These are phyloP conservation scores for Brettanomyces sp. DNA, from an alignment of 805 yeast species.

Conservation along the genomic window DNA sequence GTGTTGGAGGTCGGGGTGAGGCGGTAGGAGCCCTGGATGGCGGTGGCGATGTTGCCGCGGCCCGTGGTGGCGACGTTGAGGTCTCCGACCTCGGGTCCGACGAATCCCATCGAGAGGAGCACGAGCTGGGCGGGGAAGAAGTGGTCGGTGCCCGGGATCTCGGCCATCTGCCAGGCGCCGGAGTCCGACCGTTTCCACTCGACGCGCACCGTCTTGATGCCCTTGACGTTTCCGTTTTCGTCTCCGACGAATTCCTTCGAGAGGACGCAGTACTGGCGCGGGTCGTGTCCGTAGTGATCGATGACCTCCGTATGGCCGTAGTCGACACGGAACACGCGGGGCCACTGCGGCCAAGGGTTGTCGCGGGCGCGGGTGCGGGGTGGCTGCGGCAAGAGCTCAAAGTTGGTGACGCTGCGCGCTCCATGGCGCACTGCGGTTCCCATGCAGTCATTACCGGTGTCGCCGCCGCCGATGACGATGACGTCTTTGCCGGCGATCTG, in stretches of 20 bases:
- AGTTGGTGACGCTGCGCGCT: conserved; percentile 87
- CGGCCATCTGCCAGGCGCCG: conserved; percentile 99
- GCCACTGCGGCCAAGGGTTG: conserved; percentile 99
- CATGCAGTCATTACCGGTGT: conserved; percentile 97
- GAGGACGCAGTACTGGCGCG: conserved; percentile 91
- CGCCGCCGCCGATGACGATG: conserved; percentile 99
- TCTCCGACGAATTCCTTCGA: conserved; percentile 95
- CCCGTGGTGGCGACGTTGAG: conserved; percentile 60
- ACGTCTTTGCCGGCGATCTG: conserved; percentile 79
- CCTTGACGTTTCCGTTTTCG: conserved; percentile 89
- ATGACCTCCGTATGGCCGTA: conserved; percentile 95
- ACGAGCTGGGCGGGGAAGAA: conserved; percentile 92
- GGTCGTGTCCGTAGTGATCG: conserved; percentile 93
- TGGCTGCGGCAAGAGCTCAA: conserved; percentile 91
- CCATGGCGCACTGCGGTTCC: conserved; percentile 98
- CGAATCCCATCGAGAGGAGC: conserved; percentile 91
- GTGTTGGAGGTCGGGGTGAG: conserved; percentile 56
- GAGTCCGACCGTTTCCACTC: conserved; percentile 95
- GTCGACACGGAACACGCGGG: conserved; percentile 93
- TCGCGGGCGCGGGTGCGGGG: conserved; percentile 79
- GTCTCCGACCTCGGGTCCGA: conserved; percentile 87
- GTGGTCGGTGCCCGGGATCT: conserved; percentile 91
- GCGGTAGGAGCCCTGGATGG: conserved; percentile 54
- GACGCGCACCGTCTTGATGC: conserved; percentile 91
- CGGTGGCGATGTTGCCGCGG: conserved; percentile 76